These are phyloP conservation scores for Nigrospora osmanthi DNA, from an alignment of 2,329 filamentous ascomycete genomes.

Conservation along the genomic window DNA sequence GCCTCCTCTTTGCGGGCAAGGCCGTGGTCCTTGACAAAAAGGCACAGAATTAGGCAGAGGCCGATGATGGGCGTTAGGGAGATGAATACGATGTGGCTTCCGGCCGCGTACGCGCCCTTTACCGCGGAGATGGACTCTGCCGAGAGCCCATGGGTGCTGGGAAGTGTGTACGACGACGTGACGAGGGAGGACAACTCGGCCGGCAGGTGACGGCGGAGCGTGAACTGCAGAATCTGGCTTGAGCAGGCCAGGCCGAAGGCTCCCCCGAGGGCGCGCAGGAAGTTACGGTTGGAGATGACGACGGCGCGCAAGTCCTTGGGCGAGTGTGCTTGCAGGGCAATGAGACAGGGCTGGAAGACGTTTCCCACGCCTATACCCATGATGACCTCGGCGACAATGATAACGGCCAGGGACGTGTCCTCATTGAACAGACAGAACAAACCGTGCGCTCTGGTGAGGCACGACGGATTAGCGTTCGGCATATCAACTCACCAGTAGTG, in stretches of 20 bases:
- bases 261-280: constrained; percentile 14
- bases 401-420: neutral
- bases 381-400: neutral
- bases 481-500: constrained; percentile 10
- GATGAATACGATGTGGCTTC: neutral
- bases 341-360: constrained; percentile 9
- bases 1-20: neutral
- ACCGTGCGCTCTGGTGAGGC: neutral
- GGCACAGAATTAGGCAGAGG: neutral
- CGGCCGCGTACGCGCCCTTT: neutral
- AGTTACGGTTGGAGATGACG: constrained; percentile 15
- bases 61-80: neutral
- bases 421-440: neutral
- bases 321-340: constrained; percentile 16
- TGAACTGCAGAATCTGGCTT: neutral
- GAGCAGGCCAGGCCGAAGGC: constrained; percentile 12
- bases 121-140: neutral
- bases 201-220: neutral
- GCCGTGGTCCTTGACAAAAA: neutral
- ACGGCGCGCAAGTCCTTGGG: constrained; percentile 13
- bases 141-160: neutral
- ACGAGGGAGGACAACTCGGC: neutral
- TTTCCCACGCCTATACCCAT: constrained; percentile 5
- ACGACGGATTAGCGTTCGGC: neutral
- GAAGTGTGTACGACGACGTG: neutral